A percentile compares a stretch with the other conserved stretches of the same genome.
Evolutionary conservation across 345 rosid genomes (phyloP).

Genomic region (Pistacia integerrima): DNA sequence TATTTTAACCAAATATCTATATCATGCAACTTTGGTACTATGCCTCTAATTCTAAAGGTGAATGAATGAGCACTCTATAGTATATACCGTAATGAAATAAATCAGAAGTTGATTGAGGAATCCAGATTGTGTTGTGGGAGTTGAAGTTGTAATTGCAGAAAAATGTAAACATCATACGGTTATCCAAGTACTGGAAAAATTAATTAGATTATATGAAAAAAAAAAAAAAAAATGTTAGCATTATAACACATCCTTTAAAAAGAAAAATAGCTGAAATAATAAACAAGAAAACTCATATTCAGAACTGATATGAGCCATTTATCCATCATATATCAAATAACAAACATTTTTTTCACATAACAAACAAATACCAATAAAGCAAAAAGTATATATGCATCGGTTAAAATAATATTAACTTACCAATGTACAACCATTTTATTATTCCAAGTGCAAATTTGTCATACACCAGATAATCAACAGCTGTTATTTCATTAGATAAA

Average conservation of each 20-base stretch:
- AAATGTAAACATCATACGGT: conserved; percentile 39
- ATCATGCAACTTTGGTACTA: conserved; percentile 17
- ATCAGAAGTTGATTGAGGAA: conserved; percentile 33
- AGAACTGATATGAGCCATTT: background rate
- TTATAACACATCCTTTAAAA: background rate
- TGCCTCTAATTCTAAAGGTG: conserved; percentile 22
- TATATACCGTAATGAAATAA: conserved; percentile 30
- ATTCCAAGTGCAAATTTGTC: background rate
- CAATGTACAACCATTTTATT: background rate
- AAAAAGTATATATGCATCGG: no score
- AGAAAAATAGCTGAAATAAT: background rate
- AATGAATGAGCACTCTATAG: conserved; percentile 22
- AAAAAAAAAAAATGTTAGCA: conserved; percentile 17
- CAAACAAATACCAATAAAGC: background rate
- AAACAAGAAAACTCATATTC: background rate
- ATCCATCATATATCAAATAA: background rate
- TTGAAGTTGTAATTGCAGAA: conserved; percentile 41
- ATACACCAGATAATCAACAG: background rate
- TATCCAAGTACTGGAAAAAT: conserved; percentile 31
- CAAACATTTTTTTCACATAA: no score
- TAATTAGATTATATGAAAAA: conserved; percentile 24
- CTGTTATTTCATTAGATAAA: background rate
- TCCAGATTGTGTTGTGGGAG: conserved; percentile 33
- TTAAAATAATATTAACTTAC: background rate
- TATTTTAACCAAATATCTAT: conserved; percentile 23